phyloP scores from a whole-genome alignment of 768 basidiomycete genomes.

The Boletus reticulatus region DNA sequence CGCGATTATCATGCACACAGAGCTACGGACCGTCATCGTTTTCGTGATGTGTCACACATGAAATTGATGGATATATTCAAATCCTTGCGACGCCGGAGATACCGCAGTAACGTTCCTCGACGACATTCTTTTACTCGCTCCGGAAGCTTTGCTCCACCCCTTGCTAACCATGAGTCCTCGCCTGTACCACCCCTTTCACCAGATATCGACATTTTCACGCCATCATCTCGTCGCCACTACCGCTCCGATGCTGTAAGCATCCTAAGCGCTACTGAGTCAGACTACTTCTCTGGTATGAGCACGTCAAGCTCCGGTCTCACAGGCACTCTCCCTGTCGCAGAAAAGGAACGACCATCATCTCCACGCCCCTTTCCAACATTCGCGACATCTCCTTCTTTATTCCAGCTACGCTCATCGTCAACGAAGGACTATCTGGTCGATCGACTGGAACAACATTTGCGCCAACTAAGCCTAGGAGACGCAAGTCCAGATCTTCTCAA shows the following conservation, averaged over 20 bases:
- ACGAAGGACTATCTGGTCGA: constrained; percentile 20
- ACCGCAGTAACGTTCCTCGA: constrained; percentile 4
- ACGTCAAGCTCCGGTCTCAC: neutral
- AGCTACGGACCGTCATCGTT: constrained; percentile 3
- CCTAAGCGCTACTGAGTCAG: constrained; percentile 7
- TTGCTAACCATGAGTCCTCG: constrained; percentile 5
- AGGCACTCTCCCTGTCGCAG: neutral
- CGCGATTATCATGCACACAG: constrained; percentile 8
- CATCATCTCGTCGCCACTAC: neutral
- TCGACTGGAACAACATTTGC: constrained; percentile 16
- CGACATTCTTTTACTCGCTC: constrained; percentile 4
- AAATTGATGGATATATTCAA: constrained; percentile 23
- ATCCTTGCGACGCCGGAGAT: constrained; percentile 14
- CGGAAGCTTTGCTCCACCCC: neutral
- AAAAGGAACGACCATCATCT: neutral
- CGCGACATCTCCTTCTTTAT: constrained; percentile 16
- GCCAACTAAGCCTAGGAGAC: constrained; percentile 19
- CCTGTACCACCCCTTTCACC: neutral
- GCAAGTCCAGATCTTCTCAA: neutral
- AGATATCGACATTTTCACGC: neutral
- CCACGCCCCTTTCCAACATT: neutral
- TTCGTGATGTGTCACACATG: constrained; percentile 17
- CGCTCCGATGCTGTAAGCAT: constrained; percentile 6
- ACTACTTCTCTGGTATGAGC: constrained; percentile 15
- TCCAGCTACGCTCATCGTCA: constrained; percentile 20